phyloP scores from a whole-genome alignment of 768 basidiomycete genomes.

The Collybia mongolica region DNA sequence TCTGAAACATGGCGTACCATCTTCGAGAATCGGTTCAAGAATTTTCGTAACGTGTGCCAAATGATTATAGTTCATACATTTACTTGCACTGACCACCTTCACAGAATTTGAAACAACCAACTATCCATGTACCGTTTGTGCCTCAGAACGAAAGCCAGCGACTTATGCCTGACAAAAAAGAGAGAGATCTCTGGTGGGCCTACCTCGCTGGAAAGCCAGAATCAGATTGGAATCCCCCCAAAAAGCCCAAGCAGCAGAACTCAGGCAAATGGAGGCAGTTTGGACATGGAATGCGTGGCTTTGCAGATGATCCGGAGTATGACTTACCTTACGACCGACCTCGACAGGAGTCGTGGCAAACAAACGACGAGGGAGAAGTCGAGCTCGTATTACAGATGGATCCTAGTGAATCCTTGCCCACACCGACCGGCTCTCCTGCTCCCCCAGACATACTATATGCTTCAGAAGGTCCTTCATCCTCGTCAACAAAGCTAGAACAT shows the following conservation, averaged over 20 bases:
- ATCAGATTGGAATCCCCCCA: conserved; percentile 62
- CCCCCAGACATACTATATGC: conserved; percentile 18
- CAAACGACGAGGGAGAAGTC: conserved; percentile 42
- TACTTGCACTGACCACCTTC: conserved; percentile 7
- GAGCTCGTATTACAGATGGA: conserved; percentile 32
- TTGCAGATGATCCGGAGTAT: conserved; percentile 25
- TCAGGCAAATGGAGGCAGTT: conserved; percentile 15
- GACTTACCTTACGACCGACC: conserved; percentile 1
- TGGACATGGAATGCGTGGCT: conserved; percentile 33
- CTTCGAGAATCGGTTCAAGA: conserved; percentile 59
- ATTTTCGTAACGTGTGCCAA: conserved; percentile 62
- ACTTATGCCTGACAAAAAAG: conserved; percentile 66
- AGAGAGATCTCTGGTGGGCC: conserved; percentile 79
- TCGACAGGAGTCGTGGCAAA: conserved; percentile 27
- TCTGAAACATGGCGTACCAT: conserved; percentile 63
- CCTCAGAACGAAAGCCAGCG: conserved; percentile 25
- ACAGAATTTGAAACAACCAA: conserved; percentile 69
- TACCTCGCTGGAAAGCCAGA: conserved; percentile 71
- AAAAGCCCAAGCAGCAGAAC: conserved; percentile 31
- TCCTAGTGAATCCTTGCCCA: conserved; percentile 36
- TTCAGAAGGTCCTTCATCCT: conserved; percentile 4
- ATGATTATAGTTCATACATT: neutral
- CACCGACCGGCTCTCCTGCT: conserved; percentile 37
- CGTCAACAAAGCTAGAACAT: neutral
- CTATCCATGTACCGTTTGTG: conserved; percentile 42